These are phyloP conservation scores for Calonectria leucothoes DNA, from an alignment of 2,329 filamentous ascomycete genomes.

Conservation along the genomic window DNA sequence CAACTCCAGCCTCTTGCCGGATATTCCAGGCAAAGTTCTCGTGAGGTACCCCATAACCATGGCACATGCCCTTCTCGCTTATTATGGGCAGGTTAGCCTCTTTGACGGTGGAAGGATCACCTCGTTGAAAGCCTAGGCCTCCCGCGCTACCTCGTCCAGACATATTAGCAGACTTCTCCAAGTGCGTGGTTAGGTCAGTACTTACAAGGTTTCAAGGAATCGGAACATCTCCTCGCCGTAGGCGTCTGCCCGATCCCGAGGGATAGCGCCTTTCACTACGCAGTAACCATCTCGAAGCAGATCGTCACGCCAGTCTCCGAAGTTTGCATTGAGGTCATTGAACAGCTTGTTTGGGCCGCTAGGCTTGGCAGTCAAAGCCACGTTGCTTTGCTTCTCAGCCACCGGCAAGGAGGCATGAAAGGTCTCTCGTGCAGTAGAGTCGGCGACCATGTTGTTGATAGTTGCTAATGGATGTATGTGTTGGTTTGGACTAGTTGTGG, in stretches of 20 bases:
- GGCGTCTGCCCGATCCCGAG: conserved; percentile 4
- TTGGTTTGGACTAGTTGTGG: not conserved
- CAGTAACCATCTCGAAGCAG: conserved; percentile 11
- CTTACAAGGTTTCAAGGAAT: conserved; percentile 17
- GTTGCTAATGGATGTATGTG: not conserved
- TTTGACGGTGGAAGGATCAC: conserved; percentile 10
- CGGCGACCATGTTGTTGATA: not conserved
- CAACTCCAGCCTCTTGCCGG: conserved; percentile 56
- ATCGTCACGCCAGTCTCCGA: conserved; percentile 18
- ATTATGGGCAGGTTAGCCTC: conserved; percentile 13
- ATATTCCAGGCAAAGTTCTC: conserved; percentile 59
- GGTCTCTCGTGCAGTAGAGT: not conserved
- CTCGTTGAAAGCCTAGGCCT: conserved; percentile 9
- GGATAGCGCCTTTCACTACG: conserved; percentile 18
- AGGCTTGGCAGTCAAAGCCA: not conserved
- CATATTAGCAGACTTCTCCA: too few species aligned
- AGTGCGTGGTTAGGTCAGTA: too few species aligned
- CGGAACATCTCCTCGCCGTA: conserved; percentile 6
- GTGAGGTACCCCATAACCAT: conserved; percentile 57
- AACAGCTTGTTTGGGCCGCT: conserved; percentile 2
- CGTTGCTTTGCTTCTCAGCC: too few species aligned
- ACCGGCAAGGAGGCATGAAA: too few species aligned
- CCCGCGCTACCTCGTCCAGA: not conserved
- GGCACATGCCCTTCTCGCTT: conserved; percentile 58
- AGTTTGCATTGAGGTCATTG: not conserved